Conservation (phyloP, 129 eudicot species). For the Mikania micrantha region DNA sequence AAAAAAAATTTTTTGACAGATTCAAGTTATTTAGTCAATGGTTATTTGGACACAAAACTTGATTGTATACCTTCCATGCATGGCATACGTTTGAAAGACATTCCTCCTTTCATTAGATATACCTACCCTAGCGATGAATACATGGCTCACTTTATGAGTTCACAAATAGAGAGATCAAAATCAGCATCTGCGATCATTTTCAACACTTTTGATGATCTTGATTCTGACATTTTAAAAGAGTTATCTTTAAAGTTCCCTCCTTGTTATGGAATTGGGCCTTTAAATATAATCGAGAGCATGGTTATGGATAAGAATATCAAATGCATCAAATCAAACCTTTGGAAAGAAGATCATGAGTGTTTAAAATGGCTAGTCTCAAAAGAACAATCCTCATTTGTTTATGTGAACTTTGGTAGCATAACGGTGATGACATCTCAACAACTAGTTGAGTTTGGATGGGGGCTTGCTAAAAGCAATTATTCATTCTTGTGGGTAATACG, state of each 20-base stretch:
- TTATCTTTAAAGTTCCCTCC: constrained; percentile 23
- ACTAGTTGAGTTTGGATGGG: constrained; percentile 30
- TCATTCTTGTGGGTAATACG: constrained; percentile 18
- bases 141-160: constrained; percentile 25
- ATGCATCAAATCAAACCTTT: constrained; percentile 39
- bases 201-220: constrained; percentile 50
- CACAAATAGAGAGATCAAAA: constrained; percentile 7
- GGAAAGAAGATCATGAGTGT: constrained; percentile 47
- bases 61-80: constrained; percentile 44
- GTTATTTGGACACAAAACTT: constrained; percentile 40
- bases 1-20: constrained; percentile 2
- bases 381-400: constrained; percentile 19
- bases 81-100: constrained; percentile 36
- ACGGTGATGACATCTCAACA: constrained; percentile 26
- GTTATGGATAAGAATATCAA: constrained; percentile 12
- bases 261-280: constrained; percentile 43
- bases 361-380: constrained; percentile 43
- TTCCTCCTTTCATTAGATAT: constrained; percentile 49
- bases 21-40: constrained; percentile 31
- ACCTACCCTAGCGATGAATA: constrained; percentile 32
- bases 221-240: constrained; percentile 17
- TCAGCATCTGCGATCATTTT: constrained; percentile 34
- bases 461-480: constrained; percentile 18
- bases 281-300: constrained; percentile 23
- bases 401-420: constrained; percentile 30